Conservation (phyloP, 1,284 basidiomycete genomes). For the Sutorius eximius region DNA sequence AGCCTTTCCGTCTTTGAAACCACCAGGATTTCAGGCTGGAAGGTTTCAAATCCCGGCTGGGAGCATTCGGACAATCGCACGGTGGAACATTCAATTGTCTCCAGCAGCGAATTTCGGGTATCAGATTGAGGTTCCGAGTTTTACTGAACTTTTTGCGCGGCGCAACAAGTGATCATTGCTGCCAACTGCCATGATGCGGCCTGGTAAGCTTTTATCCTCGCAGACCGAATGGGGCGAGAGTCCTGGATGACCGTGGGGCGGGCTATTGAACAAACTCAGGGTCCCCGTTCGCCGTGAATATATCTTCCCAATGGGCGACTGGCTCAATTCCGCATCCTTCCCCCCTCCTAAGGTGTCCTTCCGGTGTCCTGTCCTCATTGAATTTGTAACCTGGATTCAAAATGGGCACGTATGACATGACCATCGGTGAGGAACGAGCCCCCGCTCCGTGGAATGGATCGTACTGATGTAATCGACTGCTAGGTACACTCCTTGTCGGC, state of each 20-base stretch:
- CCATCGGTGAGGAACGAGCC: conserved; percentile 7
- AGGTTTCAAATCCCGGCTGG: background rate
- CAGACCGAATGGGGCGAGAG: background rate
- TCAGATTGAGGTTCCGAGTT: background rate
- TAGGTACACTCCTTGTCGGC: conserved; percentile 41
- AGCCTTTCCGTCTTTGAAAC: too few species aligned
- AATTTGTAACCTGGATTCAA: background rate
- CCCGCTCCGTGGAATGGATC: background rate
- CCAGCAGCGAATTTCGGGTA: too few species aligned
- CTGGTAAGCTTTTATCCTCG: too few species aligned
- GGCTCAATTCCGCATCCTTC: too few species aligned
- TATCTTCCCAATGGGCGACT: too few species aligned
- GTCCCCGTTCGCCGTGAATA: too few species aligned
- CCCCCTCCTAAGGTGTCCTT: background rate
- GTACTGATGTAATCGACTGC: background rate
- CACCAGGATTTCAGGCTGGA: background rate
- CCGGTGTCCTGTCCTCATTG: background rate
- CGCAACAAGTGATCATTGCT: too few species aligned
- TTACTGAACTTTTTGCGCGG: too few species aligned
- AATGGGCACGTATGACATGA: conserved; percentile 12
- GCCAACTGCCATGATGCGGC: background rate
- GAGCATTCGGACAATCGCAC: background rate
- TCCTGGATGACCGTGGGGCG: too few species aligned
- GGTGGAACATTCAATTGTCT: too few species aligned
- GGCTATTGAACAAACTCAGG: too few species aligned